Base-by-base conservation (phyloP, 805 yeast genomes). In the Millerozyma miso region DNA sequence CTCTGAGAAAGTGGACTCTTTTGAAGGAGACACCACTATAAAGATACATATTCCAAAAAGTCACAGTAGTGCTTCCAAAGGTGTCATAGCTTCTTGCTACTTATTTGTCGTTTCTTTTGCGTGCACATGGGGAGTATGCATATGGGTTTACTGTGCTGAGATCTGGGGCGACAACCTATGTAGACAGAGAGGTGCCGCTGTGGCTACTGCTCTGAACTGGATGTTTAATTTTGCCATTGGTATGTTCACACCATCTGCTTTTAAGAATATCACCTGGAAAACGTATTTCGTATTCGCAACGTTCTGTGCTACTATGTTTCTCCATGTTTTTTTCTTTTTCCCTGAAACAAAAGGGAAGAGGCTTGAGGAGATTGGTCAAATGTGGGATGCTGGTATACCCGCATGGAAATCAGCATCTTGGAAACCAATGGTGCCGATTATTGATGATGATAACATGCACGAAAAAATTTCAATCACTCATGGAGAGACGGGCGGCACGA, bases 171-270 rank as follows among this genome's bases (percentile, higher is more conserved):
- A 64, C 52, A 59, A 60, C 40, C 67, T 77, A 35, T 67, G 77
- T 38, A 72, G 82, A 63, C 76, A 79, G 50, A 76, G 87, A 67
- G 81, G 85, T 37, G 72, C 81, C 44, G 83, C 83, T 31, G 72
- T 82, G n/a, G 71, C 81, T 12, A 79, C 85, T 2, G 71, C 83
- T 47, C 76, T 82, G 35, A 80, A 81, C 69, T 81, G 87, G 87
- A 56, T 76, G 40, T 73, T 73, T 53, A 81, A 80, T 65, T 80
- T 79, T 49, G 80, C 82, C 14, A 72, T 80, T 55, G 84, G 79
- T 41, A 76, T 76, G 80, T 77, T 75, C 56, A 75, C 81, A 6
- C 88, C 89, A 6, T 54, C 68, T 4, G 69, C 78, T 1, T 74
- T 77, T 58, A 60, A 62, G 39, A 74, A 74, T 55, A 74, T 80